Conservation (phyloP, 208 protist species). For the Acanthamoeba healyi region DNA sequence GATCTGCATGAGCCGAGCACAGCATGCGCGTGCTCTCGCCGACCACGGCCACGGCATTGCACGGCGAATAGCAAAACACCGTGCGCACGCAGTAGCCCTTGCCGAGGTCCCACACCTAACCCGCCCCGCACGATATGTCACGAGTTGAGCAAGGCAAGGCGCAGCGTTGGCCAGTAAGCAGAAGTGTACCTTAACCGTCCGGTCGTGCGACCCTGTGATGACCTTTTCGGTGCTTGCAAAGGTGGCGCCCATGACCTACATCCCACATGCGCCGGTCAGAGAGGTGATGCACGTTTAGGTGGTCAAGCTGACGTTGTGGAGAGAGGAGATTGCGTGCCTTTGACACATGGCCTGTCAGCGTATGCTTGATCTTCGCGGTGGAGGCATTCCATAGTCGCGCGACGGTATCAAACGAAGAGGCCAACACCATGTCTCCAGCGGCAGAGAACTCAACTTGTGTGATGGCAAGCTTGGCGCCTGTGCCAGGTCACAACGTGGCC, state of each 20-base stretch:
- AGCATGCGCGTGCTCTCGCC: slow-evolving; percentile 13
- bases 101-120: slow-evolving; percentile 43
- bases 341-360: slow-evolving; percentile 41
- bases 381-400: slow-evolving; percentile 14
- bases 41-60: not conserved
- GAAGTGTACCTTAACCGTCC: slow-evolving; percentile 26
- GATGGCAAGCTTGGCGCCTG: slow-evolving; percentile 18
- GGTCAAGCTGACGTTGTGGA: not conserved
- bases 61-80: slow-evolving; percentile 44
- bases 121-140: not conserved
- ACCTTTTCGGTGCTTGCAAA: not conserved
- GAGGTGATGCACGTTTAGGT: too few relatives aligned
- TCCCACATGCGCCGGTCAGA: not conserved
- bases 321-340: not conserved
- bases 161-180: not conserved
- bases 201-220: slow-evolving; percentile 44
- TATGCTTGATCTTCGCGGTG: slow-evolving; percentile 12
- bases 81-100: slow-evolving; percentile 67
- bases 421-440: slow-evolving; percentile 14
- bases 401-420: not conserved
- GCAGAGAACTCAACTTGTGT: slow-evolving; percentile 18
- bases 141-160: not conserved
- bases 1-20: slow-evolving; percentile 47
- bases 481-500: too few relatives aligned
- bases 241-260: not conserved